A percentile compares a stretch with the other conserved stretches of the same genome.
phyloP scores from a whole-genome alignment of 768 basidiomycete species.

The Tricholoma matsutake region DNA sequence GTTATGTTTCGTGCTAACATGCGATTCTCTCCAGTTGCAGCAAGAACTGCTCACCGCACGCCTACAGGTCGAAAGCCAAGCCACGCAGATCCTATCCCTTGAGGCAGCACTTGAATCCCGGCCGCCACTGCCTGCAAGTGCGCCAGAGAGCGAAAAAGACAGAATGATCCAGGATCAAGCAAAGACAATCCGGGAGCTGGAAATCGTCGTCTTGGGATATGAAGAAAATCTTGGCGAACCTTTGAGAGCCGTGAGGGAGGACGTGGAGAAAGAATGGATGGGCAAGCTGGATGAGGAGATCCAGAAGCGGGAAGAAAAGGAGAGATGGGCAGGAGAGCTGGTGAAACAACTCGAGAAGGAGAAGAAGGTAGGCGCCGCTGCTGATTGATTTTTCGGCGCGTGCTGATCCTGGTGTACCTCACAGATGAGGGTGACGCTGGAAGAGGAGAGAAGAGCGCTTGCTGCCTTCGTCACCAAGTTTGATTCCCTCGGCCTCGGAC shows the following conservation, averaged over 20 bases:
- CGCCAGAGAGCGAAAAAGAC: slow-evolving; percentile 74
- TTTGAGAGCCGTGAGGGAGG: slow-evolving; percentile 60
- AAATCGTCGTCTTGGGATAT: slow-evolving; percentile 65
- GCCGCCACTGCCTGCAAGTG: slow-evolving; percentile 61
- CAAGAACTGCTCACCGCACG: slow-evolving; percentile 83
- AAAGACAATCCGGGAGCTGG: slow-evolving; percentile 75
- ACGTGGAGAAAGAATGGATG: slow-evolving; percentile 73
- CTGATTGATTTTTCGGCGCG: background rate
- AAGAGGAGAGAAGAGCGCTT: slow-evolving; percentile 75
- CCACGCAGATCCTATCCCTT: slow-evolving; percentile 79
- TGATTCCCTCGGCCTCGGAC: slow-evolving; percentile 63
- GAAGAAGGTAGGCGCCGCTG: slow-evolving; percentile 48
- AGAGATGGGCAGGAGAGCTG: slow-evolving; percentile 71
- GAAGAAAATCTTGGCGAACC: slow-evolving; percentile 74
- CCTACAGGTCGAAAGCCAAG: slow-evolving; percentile 75
- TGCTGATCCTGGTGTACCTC: background rate
- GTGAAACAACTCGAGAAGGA: slow-evolving; percentile 78
- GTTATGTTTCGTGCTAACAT: background rate
- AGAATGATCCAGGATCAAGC: slow-evolving; percentile 68
- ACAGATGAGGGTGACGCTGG: slow-evolving; percentile 58
- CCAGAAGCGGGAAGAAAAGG: slow-evolving; percentile 61
- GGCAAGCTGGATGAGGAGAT: slow-evolving; percentile 57
- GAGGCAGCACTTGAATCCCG: slow-evolving; percentile 74
- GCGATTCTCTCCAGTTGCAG: slow-evolving; percentile 53
- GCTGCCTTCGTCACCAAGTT: slow-evolving; percentile 81